A percentile compares a stretch with the other conserved stretches of the same genome.
These are phyloP conservation scores for Vitis cinerea DNA, from an alignment of 164 flowering plant species.

Conservation along the genomic window DNA sequence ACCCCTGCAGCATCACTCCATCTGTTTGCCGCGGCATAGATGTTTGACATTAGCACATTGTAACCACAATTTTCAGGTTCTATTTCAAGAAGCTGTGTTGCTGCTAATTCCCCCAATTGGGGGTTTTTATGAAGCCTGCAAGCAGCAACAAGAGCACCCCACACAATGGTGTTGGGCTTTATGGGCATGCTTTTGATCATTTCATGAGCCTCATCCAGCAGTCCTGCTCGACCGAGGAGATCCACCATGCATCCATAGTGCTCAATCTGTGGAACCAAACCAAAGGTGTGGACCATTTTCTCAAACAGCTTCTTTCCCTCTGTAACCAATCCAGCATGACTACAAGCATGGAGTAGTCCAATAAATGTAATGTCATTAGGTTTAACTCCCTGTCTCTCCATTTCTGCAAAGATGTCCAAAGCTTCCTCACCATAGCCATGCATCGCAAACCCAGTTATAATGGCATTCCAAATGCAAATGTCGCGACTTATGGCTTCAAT, in stretches of 20 bases:
- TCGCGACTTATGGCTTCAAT: conserved; percentile 32
- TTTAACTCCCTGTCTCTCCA: conserved; percentile 30
- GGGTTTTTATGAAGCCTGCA: conserved; percentile 50
- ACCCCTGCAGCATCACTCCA: conserved; percentile 49
- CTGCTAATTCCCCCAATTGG: conserved; percentile 41
- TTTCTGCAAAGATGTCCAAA: conserved; percentile 39
- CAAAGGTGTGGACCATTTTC: conserved; percentile 33
- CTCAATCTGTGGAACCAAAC: conserved; percentile 46
- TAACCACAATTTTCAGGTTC: conserved; percentile 50
- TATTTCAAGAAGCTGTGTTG: conserved; percentile 34
- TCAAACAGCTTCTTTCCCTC: conserved; percentile 43
- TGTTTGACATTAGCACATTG: conserved; percentile 47
- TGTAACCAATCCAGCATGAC: conserved; percentile 58
- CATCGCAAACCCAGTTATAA: conserved; percentile 53
- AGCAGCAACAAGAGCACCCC: conserved; percentile 58
- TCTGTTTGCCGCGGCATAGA: conserved; percentile 51
- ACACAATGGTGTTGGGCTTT: conserved; percentile 40
- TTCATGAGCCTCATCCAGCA: conserved; percentile 41
- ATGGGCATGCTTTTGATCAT: conserved; percentile 49
- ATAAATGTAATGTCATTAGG: conserved; percentile 58
- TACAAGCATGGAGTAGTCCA: conserved; percentile 52
- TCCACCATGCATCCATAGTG: conserved; percentile 72
- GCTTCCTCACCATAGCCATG: conserved; percentile 60
- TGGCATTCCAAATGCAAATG: conserved; percentile 56
- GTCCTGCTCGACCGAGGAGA: conserved; percentile 64